Evolutionary conservation across 1,139 yeast genomes (phyloP), one percentile per base, ranked within the genome.

Genomic region (Saccharomyces pastorianus): DNA sequence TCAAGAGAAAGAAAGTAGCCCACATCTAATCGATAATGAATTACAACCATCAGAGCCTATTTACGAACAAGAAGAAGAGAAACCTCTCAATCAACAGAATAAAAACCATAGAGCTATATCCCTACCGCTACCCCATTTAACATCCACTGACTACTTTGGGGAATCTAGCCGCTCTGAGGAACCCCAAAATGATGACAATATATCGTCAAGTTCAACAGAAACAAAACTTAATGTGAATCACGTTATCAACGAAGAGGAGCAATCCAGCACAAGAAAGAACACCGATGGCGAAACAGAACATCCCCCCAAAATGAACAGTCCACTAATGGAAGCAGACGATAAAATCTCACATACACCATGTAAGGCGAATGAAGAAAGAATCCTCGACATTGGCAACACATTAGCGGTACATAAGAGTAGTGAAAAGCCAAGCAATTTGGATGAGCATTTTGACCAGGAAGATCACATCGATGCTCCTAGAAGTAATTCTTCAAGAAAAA

Each of bases 51-150:
- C 44, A 0, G 44, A 38, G 9, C 3, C 44, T 4, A 38, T 38
- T 1, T 5, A 11, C 3, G 58, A 38, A 56, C 56, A 23, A 56
- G 60, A 47, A 38, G 44, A 38, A 38, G 25, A 17, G 9, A 38
- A 38, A 38, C 11, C 44, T 20, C 4, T 5, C 5, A n/a, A 17
- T 17, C 13, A 17, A 13, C 17, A 17, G 2, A 20, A 20, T 4
- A 11, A 38, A 38, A 38, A 38, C n/a, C 13, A 17, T 17, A 17
- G 25, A 38, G 44, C 44, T 17, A 13, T 38, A 17, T 38, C 44
- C 13, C 44, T 38, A 38, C 44, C 25, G 13, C 13, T 38, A 2
- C 44, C 44, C 11, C 44, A 17, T 17, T 17, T 17, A 20, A 9
- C 44, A 17, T 38, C 44, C 7, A 3, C 1, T 38, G 25, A 8